A percentile compares a stretch with the other conserved stretches of the same genome.
Conservation (phyloP, 495 filamentous ascomycete genomes). For the Xylaria intraflava region DNA sequence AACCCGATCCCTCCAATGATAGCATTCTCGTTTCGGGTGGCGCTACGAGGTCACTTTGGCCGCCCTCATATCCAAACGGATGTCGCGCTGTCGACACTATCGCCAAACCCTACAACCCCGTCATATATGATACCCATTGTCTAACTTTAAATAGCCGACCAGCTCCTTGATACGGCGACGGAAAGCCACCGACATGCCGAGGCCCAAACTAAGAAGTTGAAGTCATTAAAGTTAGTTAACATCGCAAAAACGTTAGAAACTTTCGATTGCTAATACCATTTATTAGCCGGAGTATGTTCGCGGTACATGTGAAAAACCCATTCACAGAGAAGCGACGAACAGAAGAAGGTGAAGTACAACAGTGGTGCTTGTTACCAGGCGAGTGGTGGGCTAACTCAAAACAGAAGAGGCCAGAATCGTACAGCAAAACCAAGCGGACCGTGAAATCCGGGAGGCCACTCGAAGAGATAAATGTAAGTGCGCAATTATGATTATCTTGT, state of each 20-base stretch:
- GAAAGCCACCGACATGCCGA: conserved; percentile 46
- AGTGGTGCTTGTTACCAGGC: neutral
- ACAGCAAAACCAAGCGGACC: conserved; percentile 57
- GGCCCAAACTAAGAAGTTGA: conserved; percentile 68
- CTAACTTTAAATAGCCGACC: conserved; percentile 44
- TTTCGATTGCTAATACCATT: neutral
- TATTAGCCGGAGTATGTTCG: conserved; percentile 75
- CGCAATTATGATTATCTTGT: conserved; percentile 52
- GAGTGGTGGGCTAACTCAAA: neutral
- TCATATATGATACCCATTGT: neutral
- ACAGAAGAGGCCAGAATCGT: conserved; percentile 50
- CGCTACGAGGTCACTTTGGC: neutral
- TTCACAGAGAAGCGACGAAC: conserved; percentile 55
- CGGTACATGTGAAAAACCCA: conserved; percentile 66
- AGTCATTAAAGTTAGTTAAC: conserved; percentile 34
- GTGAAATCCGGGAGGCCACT: conserved; percentile 60
- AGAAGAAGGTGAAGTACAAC: conserved; percentile 34
- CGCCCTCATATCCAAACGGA: too few species aligned
- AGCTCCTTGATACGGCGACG: conserved; percentile 60
- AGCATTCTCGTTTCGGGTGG: neutral
- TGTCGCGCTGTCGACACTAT: neutral
- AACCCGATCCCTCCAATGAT: neutral
- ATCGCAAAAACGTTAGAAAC: neutral
- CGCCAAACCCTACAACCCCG: neutral
- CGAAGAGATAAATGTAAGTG: conserved; percentile 65